Evolutionary conservation across 208 protist genomes (phyloP), one percentile per base, ranked within the genome.

Genomic region (Wallacemonas sp.): DNA sequence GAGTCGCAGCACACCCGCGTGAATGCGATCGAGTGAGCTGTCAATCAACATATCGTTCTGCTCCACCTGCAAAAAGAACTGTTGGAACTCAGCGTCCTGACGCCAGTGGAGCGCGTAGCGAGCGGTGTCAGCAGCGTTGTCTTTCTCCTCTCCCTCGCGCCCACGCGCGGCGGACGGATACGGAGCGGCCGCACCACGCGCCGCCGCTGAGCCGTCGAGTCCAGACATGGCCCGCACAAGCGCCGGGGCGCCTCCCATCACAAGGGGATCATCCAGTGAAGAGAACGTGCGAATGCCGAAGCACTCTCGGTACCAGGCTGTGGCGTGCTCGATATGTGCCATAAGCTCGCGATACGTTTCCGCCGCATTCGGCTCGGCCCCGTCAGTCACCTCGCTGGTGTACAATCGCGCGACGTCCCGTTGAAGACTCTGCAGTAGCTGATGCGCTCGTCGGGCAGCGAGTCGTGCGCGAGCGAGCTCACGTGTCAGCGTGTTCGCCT

Each of bases 1-100:
- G n/a, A 94, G 53, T 15, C 80, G 61, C 29, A 68, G 52, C 15
- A 91, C 76, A 24, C 88, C 83, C 2, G 63, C 71, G 29, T 57
- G 63, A 27, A 94, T 84, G 36, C 85, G 80, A 60, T 89, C 85
- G 15, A 94, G 73, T 6, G 81, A 66, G 24, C 66, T 62, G 58
- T 92, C 85, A 22, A 94, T 91, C 0, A 79, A 63, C 2, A 57
- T 59, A 58, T 94, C 76, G 42, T 85, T 85, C 24, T 69, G 69
- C 36, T 83, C 61, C 5, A 83, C 79, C 1, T 60, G 65, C 0
- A 61, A 44, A 65, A 87, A 90, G 63, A 90, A 94, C 48, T 81
- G 65, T 1, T 33, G 29, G 52, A 94, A 94, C 62, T 89, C 81
- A n/a, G 44, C 78, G 30, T 89, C 82, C 33, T 90, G 74, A 19